Evolutionary conservation across 208 protist species (phyloP).

Genomic region (Wallacemonas sp.): DNA sequence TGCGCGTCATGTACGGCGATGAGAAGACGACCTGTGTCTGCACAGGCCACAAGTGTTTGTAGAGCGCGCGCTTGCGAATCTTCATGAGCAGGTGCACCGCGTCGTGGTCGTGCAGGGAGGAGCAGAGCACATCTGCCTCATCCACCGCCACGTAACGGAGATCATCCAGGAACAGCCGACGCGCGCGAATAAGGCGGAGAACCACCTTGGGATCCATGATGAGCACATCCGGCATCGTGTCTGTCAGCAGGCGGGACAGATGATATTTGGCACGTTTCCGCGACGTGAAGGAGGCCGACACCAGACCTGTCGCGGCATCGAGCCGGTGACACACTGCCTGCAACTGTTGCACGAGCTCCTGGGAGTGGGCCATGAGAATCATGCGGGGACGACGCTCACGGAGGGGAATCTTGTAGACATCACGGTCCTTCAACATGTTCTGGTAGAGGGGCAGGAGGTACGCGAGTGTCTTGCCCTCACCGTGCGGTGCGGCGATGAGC

Average conservation of each 20-base stretch:
- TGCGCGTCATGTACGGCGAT: constrained; percentile 73
- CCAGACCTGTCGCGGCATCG: constrained; percentile 56
- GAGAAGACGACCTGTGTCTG: constrained; percentile 82
- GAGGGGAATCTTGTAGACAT: constrained; percentile 84
- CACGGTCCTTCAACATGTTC: constrained; percentile 85
- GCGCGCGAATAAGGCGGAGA: constrained; percentile 61
- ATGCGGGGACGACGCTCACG: constrained; percentile 80
- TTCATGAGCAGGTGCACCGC: constrained; percentile 75
- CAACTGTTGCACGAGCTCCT: constrained; percentile 73
- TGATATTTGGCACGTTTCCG: constrained; percentile 68
- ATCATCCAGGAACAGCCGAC: constrained; percentile 85
- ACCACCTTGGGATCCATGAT: constrained; percentile 79
- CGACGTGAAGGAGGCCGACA: constrained; percentile 58
- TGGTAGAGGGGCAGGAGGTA: constrained; percentile 84
- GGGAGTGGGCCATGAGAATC: constrained; percentile 77
- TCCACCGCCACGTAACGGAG: constrained; percentile 82
- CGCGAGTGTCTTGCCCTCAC: constrained; percentile 83
- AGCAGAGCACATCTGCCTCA: constrained; percentile 81
- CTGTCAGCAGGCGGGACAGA: constrained; percentile 54
- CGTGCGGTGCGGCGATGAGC: constrained; percentile 80
- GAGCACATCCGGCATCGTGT: constrained; percentile 65
- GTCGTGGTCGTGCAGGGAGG: constrained; percentile 76
- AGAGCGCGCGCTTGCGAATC: constrained; percentile 68
- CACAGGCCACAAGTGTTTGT: constrained; percentile 84
- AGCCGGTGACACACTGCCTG: constrained; percentile 52